A percentile compares a stretch with the other conserved stretches of the same genome.
Conservation (phyloP, 352 stramenopile genomes). For the Phytophthora europaea region DNA sequence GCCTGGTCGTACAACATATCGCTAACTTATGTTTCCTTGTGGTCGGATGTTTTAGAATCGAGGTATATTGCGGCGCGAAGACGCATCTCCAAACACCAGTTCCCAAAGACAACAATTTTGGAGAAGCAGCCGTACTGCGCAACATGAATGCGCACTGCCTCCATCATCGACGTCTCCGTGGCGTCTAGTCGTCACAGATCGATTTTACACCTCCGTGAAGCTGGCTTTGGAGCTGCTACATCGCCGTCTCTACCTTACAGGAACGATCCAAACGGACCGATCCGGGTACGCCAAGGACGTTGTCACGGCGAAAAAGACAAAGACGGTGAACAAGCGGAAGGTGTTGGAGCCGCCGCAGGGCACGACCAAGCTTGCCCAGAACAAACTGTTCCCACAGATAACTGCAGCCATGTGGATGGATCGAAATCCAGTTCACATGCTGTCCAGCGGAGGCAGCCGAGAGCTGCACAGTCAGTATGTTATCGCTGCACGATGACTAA, state of each 20-base stretch:
- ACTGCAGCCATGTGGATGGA: slow-evolving; percentile 22
- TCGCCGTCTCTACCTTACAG: slow-evolving; percentile 3
- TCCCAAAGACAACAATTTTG: slow-evolving; percentile 8
- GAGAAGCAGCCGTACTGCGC: slow-evolving; percentile 3
- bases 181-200: slow-evolving; percentile 1
- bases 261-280: neutral
- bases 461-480: slow-evolving; percentile 20
- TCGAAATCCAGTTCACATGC: slow-evolving; percentile 12
- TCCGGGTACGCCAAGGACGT: neutral
- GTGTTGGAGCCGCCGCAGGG: slow-evolving; percentile 5
- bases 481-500: no score
- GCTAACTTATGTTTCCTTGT: neutral
- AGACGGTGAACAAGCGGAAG: slow-evolving; percentile 10
- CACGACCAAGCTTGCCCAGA: slow-evolving; percentile 11
- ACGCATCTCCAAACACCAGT: slow-evolving; percentile 1
- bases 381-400: slow-evolving; percentile 13
- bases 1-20: neutral
- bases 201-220: slow-evolving; percentile 4
- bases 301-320: neutral
- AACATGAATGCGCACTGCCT: slow-evolving; percentile 8
- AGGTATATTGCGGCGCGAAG: slow-evolving; percentile 10
- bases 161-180: slow-evolving; percentile 1
- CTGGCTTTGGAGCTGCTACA: slow-evolving; percentile 6
- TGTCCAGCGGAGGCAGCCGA: slow-evolving; percentile 7
- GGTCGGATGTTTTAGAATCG: neutral